Conservation (phyloP, 2,329 filamentous ascomycete species). For the Cladophialophora carrionii region DNA sequence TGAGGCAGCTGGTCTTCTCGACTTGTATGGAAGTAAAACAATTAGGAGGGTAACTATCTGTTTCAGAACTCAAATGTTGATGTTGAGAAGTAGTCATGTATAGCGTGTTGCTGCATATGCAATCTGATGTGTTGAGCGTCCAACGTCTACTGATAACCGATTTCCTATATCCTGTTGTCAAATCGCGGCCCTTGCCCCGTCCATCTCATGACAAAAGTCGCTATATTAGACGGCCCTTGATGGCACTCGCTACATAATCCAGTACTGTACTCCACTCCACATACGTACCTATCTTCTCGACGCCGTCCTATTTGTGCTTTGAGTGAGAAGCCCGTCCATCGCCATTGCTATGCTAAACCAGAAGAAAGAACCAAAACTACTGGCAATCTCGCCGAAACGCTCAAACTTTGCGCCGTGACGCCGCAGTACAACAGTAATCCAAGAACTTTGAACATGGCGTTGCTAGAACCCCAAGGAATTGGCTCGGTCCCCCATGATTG, state of each 20-base stretch:
- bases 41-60: background rate
- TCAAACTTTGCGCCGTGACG: background rate
- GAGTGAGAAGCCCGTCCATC: background rate
- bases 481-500: background rate
- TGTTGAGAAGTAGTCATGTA: background rate
- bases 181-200: background rate
- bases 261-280: background rate
- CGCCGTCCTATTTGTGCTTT: background rate
- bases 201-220: background rate
- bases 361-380: background rate
- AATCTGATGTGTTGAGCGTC: background rate
- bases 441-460: background rate
- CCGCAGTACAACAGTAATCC: background rate
- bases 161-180: background rate
- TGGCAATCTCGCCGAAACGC: background rate
- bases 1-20: background rate
- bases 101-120: background rate
- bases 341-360: slow-evolving; percentile 8
- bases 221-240: background rate
- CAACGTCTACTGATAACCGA: slow-evolving; percentile 1
- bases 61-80: background rate
- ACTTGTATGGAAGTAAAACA: background rate
- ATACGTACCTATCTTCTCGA: background rate
- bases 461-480: background rate
- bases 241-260: background rate